These are phyloP conservation scores for Colletotrichum australisinense DNA, from an alignment of 2,329 filamentous ascomycete genomes.

Conservation along the genomic window DNA sequence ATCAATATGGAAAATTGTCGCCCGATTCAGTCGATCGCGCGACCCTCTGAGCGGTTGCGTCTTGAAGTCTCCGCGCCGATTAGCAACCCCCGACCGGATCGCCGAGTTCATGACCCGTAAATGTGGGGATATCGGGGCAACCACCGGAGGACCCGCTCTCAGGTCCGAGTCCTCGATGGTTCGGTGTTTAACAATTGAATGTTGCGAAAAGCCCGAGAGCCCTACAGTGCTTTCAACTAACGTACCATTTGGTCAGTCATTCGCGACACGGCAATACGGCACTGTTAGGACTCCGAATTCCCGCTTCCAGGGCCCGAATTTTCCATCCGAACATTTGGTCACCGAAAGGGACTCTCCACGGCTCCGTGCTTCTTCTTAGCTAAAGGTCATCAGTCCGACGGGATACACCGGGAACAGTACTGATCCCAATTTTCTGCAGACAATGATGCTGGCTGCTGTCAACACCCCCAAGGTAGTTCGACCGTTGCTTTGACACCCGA, in stretches of 20 bases:
- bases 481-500: conserved; percentile 1
- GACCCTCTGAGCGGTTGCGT: not conserved
- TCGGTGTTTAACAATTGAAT: not conserved
- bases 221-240: not conserved
- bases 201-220: not conserved
- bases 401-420: not conserved
- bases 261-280: not conserved
- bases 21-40: not conserved
- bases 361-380: not conserved
- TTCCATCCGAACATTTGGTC: not conserved
- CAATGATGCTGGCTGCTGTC: not conserved
- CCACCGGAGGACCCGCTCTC: not conserved
- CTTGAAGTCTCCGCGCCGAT: not conserved
- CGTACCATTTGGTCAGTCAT: not conserved
- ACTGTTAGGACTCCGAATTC: not conserved
- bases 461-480: not conserved
- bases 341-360: not conserved
- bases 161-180: not conserved
- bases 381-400: not conserved
- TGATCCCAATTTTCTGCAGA: not conserved
- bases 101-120: not conserved
- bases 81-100: not conserved
- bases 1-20: not conserved
- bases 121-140: not conserved
- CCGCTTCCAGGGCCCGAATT: not conserved